Base-by-base conservation (phyloP, 371 early-diverging fungal species). In the Aphelidium insulamus region DNA sequence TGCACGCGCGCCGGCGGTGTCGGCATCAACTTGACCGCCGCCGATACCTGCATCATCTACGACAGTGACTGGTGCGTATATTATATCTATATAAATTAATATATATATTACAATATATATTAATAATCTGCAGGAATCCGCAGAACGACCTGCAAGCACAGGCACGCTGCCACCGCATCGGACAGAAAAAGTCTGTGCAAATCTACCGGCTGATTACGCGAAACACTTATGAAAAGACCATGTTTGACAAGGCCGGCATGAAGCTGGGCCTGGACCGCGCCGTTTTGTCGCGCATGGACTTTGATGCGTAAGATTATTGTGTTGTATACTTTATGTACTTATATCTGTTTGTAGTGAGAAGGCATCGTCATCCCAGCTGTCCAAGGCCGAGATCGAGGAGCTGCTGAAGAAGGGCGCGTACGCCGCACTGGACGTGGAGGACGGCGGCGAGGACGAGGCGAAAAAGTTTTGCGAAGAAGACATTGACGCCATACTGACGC, bases 41-140 rank as follows among this genome's bases (percentile, higher is more conserved):
- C 97, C 5, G 90, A 90, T 48, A 88, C 88, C 0, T 84, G 85
- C 36, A 78, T 91, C 32, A 85, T 92, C 35, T 88, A 73, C 53
- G 92, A 95, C 57, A 76, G 77, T 38, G 92, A 95, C 46, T 91
- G 87, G n/a, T n/a, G n/a, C n/a, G n/a, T n/a, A n/a, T n/a, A n/a
- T n/a, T n/a, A n/a, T n/a, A n/a, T n/a, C n/a, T n/a, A n/a, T n/a
- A n/a, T n/a, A n/a, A n/a, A n/a, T n/a, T n/a, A n/a, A n/a, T n/a
- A n/a, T n/a, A n/a, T n/a, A n/a, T n/a, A n/a, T n/a, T n/a, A n/a
- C n/a, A n/a, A n/a, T n/a, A n/a, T n/a, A n/a, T n/a, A n/a, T n/a
- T n/a, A n/a, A n/a, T n/a, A n/a, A n/a, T n/a, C n/a, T n/a, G n/a
- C n/a, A n/a, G n/a, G 87, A 97, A 91, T 52, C 92, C 92, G 12